Percentiles rank a stretch among this genome's conserved stretches.
Conservation (phyloP, 495 filamentous ascomycete genomes). For the Staphylotrichum longicolle region DNA sequence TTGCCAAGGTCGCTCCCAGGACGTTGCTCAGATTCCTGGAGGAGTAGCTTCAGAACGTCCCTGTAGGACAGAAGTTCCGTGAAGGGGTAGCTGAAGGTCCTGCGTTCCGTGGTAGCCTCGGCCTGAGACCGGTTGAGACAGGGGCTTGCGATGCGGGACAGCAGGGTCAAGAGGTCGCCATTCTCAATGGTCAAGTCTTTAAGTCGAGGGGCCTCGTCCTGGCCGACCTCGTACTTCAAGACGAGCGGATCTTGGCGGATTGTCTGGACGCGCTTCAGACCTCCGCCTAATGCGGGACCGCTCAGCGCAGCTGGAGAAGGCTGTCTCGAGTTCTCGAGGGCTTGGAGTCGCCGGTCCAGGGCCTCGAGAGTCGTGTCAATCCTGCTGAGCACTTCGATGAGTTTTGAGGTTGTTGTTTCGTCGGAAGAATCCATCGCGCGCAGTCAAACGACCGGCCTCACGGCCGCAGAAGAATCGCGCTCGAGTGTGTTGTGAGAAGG, state of each 20-base stretch:
- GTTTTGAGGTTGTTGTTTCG: not conserved
- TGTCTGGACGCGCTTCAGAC: not conserved
- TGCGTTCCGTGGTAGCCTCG: not conserved
- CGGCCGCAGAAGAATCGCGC: too few species aligned
- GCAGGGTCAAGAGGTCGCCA: not conserved
- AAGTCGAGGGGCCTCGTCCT: not conserved
- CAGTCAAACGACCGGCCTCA: too few species aligned
- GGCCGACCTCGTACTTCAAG: not conserved
- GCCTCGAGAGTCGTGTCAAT: not conserved
- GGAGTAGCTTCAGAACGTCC: not conserved
- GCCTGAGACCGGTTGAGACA: conserved; percentile 1
- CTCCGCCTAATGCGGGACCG: not conserved
- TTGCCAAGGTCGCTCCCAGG: not conserved
- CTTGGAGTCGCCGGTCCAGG: conserved; percentile 1
- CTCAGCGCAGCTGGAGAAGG: not conserved
- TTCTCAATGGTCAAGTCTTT: not conserved
- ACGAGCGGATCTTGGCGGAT: not conserved
- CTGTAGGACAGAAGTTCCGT: not conserved
- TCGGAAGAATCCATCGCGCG: not conserved
- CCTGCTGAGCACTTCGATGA: conserved; percentile 3
- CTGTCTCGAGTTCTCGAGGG: not conserved
- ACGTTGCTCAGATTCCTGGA: not conserved
- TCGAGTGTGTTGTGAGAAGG: too few species aligned
- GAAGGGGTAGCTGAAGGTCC: not conserved
- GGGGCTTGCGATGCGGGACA: not conserved